A percentile compares a stretch with the other conserved stretches of the same genome.
These are phyloP conservation scores for Raffaelea ambrosiae DNA, from an alignment of 2,329 filamentous ascomycete species.

Conservation along the genomic window DNA sequence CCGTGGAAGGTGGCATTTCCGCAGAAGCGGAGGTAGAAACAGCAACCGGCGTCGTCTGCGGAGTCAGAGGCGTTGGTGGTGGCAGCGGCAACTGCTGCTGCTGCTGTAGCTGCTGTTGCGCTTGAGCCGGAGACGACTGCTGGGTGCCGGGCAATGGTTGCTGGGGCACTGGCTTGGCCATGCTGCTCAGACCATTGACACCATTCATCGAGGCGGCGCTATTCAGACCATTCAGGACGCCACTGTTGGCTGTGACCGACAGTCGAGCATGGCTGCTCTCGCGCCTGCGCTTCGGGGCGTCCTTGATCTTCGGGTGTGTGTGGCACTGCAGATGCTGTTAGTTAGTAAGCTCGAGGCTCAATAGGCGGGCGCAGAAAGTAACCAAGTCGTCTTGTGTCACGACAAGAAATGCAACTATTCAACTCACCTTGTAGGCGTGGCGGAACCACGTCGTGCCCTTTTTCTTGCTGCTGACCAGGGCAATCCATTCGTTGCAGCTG, in stretches of 20 bases:
- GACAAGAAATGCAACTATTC: constrained; percentile 40
- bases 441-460: constrained; percentile 90
- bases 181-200: too few relatives aligned
- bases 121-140: background rate
- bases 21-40: background rate
- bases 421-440: constrained; percentile 87
- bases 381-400: too few relatives aligned
- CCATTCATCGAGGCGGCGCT: too few relatives aligned
- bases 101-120: constrained; percentile 3
- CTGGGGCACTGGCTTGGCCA: background rate
- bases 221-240: background rate
- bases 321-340: too few relatives aligned
- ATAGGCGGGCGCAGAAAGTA: too few relatives aligned
- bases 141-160: constrained; percentile 1
- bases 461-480: constrained; percentile 77
- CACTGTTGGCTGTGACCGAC: constrained; percentile 26
- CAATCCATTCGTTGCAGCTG: constrained; percentile 73
- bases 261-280: constrained; percentile 47
- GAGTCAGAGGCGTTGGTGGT: constrained; percentile 35
- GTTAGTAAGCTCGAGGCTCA: background rate
- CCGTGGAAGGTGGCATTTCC: background rate
- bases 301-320: constrained; percentile 63
- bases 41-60: constrained; percentile 30
- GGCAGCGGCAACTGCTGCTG: constrained; percentile 17
- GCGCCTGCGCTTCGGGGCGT: constrained; percentile 58